phyloP scores from a whole-genome alignment of 345 rosid genomes.

The Syzygium aqueum region DNA sequence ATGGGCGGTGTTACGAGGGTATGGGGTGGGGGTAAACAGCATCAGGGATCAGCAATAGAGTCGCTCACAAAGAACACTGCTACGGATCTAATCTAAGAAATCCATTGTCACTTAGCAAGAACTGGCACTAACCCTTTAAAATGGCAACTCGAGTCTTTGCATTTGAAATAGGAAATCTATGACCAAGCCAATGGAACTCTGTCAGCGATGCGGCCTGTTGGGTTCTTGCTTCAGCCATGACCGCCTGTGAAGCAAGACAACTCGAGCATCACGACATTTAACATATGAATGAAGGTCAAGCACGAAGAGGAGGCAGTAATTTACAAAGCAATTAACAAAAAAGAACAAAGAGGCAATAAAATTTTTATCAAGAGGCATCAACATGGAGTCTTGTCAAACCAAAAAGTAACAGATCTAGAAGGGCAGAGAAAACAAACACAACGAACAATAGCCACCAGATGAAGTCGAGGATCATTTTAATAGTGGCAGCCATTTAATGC shows the following conservation, averaged over 20 bases:
- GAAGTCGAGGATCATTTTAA: background rate
- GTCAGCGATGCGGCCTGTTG: conserved; percentile 97
- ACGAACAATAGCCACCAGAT: background rate
- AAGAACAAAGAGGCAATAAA: background rate
- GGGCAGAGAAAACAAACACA: background rate
- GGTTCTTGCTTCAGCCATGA: conserved; percentile 94
- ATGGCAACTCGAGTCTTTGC: conserved; percentile 93
- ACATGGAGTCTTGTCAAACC: background rate
- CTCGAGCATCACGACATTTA: background rate
- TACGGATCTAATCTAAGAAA: background rate
- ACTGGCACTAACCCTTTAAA: conserved; percentile 54
- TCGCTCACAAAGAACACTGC: background rate
- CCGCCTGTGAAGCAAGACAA: conserved; percentile 51
- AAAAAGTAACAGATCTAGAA: background rate
- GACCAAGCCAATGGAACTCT: conserved; percentile 95
- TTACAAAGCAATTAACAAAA: background rate
- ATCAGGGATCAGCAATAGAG: background rate
- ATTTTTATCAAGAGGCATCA: background rate
- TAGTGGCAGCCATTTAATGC: background rate
- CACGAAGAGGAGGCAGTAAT: background rate
- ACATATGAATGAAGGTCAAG: background rate
- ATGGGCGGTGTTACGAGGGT: background rate
- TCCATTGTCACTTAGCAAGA: background rate
- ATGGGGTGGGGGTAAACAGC: background rate
- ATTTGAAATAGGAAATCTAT: conserved; percentile 81